phyloP scores from a whole-genome alignment of 345 rosid species.

The Euphorbia tirucalli region DNA sequence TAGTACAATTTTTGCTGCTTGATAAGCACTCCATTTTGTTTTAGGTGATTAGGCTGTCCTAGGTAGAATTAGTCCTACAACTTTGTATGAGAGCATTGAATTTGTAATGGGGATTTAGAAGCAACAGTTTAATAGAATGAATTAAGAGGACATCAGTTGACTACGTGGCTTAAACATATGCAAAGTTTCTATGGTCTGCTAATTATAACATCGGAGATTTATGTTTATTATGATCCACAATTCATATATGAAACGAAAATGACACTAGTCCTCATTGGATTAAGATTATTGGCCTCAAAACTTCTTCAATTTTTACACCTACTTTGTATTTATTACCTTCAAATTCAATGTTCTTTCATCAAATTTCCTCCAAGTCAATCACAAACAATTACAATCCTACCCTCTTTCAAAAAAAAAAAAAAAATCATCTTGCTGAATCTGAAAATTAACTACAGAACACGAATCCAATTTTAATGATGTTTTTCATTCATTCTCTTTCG shows the following conservation, averaged over 20 bases:
- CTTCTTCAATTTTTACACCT: too few relatives aligned
- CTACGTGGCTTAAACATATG: slow-evolving; percentile 13
- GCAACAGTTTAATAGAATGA: not conserved
- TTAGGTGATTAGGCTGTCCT: not conserved
- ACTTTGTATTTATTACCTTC: not conserved
- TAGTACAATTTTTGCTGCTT: not conserved
- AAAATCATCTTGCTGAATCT: too few relatives aligned
- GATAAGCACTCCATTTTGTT: too few relatives aligned
- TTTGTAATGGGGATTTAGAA: not conserved
- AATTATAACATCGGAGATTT: too few relatives aligned
- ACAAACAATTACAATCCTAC: too few relatives aligned
- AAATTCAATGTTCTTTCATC: too few relatives aligned
- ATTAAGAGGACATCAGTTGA: not conserved
- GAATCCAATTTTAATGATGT: not conserved
- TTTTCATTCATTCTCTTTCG: not conserved
- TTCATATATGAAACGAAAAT: not conserved
- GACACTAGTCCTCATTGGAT: not conserved
- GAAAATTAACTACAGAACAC: too few relatives aligned
- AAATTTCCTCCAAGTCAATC: too few relatives aligned
- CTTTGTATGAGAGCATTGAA: not conserved
- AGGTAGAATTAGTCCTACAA: not conserved
- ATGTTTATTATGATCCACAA: slow-evolving; percentile 2
- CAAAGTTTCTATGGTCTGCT: not conserved
- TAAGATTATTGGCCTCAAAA: not conserved
- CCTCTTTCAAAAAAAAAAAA: too few relatives aligned